A percentile compares a stretch with the other conserved stretches of the same genome.
These are phyloP conservation scores for Scheffersomyces parashehatae DNA, from an alignment of 1,139 yeast species.

Conservation along the genomic window DNA sequence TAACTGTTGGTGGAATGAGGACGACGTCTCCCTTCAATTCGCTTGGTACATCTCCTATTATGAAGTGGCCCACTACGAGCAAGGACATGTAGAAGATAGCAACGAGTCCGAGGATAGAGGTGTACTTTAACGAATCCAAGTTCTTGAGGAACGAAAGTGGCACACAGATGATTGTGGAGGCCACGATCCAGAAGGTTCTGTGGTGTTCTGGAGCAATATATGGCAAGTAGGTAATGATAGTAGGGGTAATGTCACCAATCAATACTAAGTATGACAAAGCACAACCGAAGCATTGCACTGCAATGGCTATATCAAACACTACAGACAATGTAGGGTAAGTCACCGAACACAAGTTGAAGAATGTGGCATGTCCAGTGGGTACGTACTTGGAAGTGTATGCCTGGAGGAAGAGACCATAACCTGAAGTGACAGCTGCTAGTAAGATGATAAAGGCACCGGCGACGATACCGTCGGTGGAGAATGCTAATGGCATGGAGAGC, in stretches of 20 bases:
- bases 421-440: constrained; percentile 77
- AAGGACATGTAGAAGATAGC: constrained; percentile 42
- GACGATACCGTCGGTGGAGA: constrained; percentile 77
- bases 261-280: constrained; percentile 47
- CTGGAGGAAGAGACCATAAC: constrained; percentile 77
- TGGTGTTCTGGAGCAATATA: constrained; percentile 15
- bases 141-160: constrained; percentile 46
- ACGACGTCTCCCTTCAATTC: constrained; percentile 55
- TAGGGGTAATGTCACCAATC: constrained; percentile 49
- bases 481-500: constrained; percentile 89
- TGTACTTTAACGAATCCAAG: constrained; percentile 46
- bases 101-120: constrained; percentile 42
- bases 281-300: constrained; percentile 70
- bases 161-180: constrained; percentile 34
- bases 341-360: constrained; percentile 78
- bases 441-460: constrained; percentile 66
- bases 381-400: constrained; percentile 72
- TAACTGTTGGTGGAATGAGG: constrained; percentile 55
- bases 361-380: constrained; percentile 76
- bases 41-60: constrained; percentile 45
- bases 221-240: constrained; percentile 29
- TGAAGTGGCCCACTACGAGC: constrained; percentile 36
- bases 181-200: constrained; percentile 40
- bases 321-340: constrained; percentile 85
- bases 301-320: constrained; percentile 83